phyloP scores from a whole-genome alignment of 352 stramenopile genomes.

The Phytophthora uliginosa region DNA sequence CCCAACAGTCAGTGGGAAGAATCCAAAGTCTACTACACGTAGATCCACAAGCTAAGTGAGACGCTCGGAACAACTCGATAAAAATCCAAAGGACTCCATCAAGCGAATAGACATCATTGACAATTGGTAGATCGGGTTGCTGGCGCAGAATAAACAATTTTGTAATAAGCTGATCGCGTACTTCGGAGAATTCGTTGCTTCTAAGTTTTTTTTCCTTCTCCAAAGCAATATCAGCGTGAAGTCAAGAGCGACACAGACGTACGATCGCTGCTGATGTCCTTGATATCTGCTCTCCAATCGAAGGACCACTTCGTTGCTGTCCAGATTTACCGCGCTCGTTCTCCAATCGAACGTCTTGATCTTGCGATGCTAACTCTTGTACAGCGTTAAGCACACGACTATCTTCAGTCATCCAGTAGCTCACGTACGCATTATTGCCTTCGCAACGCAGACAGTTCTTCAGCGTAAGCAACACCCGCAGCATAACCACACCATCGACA shows the following conservation, averaged over 20 bases:
- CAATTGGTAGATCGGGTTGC: neutral
- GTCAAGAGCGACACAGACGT: constrained; percentile 25
- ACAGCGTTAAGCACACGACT: constrained; percentile 28
- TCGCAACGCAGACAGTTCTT: constrained; percentile 73
- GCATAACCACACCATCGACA: constrained; percentile 38
- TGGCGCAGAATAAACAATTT: neutral
- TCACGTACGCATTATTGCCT: constrained; percentile 30
- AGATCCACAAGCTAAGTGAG: neutral
- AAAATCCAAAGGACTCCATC: neutral
- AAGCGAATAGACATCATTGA: neutral
- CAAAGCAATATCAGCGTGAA: neutral
- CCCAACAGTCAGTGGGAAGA: constrained; percentile 77
- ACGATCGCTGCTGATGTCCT: constrained; percentile 63
- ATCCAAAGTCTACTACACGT: constrained; percentile 34
- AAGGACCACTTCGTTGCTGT: constrained; percentile 11
- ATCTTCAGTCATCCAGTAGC: constrained; percentile 45
- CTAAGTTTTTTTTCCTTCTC: neutral
- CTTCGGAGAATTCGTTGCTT: neutral
- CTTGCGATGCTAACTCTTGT: constrained; percentile 24
- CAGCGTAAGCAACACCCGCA: constrained; percentile 64
- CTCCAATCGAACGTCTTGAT: constrained; percentile 3
- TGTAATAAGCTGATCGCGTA: neutral
- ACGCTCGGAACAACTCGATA: neutral
- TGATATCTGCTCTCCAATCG: constrained; percentile 49
- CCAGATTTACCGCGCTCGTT: constrained; percentile 3